Base-by-base conservation (phyloP, 2,329 filamentous ascomycete species). In the Aureobasidium pullulans region DNA sequence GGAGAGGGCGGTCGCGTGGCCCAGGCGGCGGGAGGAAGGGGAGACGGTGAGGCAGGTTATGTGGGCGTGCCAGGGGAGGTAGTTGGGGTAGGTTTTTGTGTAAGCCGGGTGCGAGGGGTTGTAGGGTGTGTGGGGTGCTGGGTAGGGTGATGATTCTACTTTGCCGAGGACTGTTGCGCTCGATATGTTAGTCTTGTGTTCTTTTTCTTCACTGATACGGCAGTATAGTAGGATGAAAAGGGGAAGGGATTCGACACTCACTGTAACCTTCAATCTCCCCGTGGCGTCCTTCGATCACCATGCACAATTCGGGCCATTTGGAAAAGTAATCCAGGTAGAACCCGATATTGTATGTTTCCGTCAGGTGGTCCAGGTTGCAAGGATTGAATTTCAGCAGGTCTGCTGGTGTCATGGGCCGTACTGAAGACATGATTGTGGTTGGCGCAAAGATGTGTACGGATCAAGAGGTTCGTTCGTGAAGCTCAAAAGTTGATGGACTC, bases 21-120 rank as follows among this genome's bases (percentile, higher is more conserved):
- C 93, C 15, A 94, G 81, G 44, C 94, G 84, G 31, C 94, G 86
- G 52, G 90, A 90, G 60, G 87, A 84, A 0, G 94, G 94, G 0
- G 93, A 87, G 19, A 99, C 90, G 0, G 94, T 97, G 54, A 99
- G 80, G 37, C 93, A 94, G 4, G 94, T 99, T 70, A 99, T 96
- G 75, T 99, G 94, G 19, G 91, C 93, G 76, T 99, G 94, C 90
- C 91, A 97, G n/a, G 93, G 93, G n/a, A 96, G 87, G 76, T 95
- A 96, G 76, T 96, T 77, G 4, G 76, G 72, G 63, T 75, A 72
- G 11, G 75, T 71, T 64, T 73, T 76, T 11, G 69, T 73, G 59
- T 72, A 72, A 57, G 69, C 66, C 19, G 66, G 69, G 23, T 72
- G 62, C 48, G 66, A 57, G 13, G 77, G 91, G 68, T 87, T 81